These are phyloP conservation scores for Ustilago loliicola DNA, from an alignment of 1,284 basidiomycete species.

Conservation along the genomic window DNA sequence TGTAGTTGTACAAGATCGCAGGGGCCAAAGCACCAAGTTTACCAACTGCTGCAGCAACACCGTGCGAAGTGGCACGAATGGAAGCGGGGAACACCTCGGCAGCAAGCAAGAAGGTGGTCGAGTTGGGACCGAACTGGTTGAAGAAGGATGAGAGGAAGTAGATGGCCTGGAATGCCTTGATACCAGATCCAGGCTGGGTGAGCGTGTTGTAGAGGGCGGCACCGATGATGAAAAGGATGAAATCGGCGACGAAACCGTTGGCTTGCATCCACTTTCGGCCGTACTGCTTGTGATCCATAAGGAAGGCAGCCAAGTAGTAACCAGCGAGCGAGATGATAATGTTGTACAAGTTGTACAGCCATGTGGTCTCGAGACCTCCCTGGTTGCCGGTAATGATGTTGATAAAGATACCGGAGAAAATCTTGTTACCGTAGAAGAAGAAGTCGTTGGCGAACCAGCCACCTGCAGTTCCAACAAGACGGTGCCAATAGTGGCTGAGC, in stretches of 20 bases:
- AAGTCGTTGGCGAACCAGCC: slow-evolving; percentile 75
- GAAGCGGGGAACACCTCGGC: slow-evolving; percentile 71
- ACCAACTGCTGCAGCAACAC: slow-evolving; percentile 70
- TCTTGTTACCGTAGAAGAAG: slow-evolving; percentile 72
- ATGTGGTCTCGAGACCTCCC: slow-evolving; percentile 71
- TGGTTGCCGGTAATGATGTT: slow-evolving; percentile 71
- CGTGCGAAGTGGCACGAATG: slow-evolving; percentile 71
- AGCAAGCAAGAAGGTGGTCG: slow-evolving; percentile 70
- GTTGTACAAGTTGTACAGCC: slow-evolving; percentile 74
- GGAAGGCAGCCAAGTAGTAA: slow-evolving; percentile 74
- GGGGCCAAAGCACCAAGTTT: slow-evolving; percentile 71
- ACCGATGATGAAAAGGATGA: slow-evolving; percentile 72
- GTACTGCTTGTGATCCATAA: slow-evolving; percentile 75
- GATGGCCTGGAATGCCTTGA: slow-evolving; percentile 73
- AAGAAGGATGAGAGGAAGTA: slow-evolving; percentile 74
- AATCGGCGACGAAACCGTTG: slow-evolving; percentile 73
- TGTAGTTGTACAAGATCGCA: slow-evolving; percentile 71
- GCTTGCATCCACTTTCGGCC: slow-evolving; percentile 73
- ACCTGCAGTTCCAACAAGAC: slow-evolving; percentile 73
- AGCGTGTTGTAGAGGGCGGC: slow-evolving; percentile 71
- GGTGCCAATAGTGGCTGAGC: slow-evolving; percentile 73
- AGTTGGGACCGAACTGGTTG: slow-evolving; percentile 75
- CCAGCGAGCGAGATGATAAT: slow-evolving; percentile 73
- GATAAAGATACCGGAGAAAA: slow-evolving; percentile 69
- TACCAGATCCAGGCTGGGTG: slow-evolving; percentile 62